A percentile compares a stretch with the other conserved stretches of the same genome.
phyloP scores from a whole-genome alignment of 2,329 filamentous ascomycete species.

The Neofusicoccum kwambonambiense region DNA sequence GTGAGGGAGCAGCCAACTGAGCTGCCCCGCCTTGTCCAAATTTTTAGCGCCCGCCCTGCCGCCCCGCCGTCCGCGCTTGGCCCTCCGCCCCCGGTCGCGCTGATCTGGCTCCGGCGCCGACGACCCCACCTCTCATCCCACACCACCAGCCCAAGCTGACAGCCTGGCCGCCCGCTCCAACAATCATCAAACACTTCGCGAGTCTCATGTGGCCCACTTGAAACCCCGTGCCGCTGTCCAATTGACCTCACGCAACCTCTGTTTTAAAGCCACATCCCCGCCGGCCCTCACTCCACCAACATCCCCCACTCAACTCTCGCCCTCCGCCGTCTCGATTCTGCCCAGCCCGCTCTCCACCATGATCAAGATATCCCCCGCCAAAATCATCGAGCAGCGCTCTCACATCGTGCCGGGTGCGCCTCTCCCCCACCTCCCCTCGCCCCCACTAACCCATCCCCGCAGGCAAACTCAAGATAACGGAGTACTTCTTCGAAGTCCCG shows the following conservation, averaged over 20 bases:
- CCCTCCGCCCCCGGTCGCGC: neutral
- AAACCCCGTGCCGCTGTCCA: neutral
- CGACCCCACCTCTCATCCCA: neutral
- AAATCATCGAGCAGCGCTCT: slow-evolving; percentile 47
- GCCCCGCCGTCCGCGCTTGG: neutral
- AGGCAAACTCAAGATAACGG: slow-evolving; percentile 75
- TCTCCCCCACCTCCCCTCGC: neutral
- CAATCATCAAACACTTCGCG: neutral
- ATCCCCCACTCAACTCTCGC: neutral
- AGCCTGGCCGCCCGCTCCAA: neutral
- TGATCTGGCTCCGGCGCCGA: neutral
- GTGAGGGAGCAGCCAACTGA: neutral
- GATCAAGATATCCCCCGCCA: slow-evolving; percentile 44
- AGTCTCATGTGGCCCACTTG: neutral
- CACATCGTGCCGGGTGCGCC: slow-evolving; percentile 45
- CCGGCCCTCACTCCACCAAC: neutral
- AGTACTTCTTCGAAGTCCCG: slow-evolving; percentile 70
- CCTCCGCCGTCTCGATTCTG: neutral
- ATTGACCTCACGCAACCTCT: neutral
- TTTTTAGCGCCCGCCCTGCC: slow-evolving; percentile 8
- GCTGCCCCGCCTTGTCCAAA: neutral
- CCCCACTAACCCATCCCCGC: neutral
- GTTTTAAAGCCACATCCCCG: neutral
- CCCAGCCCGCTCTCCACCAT: neutral
- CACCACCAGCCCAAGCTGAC: neutral